Evolutionary conservation across 331 rosid genomes (phyloP), one percentile per base, ranked within the genome.

Genomic region (Dryas integrifolia): DNA sequence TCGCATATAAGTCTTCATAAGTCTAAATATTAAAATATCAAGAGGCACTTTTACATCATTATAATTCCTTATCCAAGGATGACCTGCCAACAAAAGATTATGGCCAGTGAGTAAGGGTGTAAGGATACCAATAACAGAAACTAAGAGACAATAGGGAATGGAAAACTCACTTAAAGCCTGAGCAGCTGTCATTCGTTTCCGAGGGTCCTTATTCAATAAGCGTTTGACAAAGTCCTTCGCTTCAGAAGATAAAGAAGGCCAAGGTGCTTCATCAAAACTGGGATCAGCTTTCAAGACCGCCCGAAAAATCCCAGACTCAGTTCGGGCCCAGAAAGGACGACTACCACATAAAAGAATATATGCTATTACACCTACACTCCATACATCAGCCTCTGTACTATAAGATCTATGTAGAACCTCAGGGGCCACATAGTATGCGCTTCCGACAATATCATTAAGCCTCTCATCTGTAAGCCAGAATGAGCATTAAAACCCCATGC

Each of bases 321-420:
- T 88, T 58, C 97, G 86, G 58, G 98, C 96, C 98, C 98, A 95
- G 88, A 94, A 95, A 13, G 98, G 98, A 24, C 97, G 98, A 84
- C 98, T 95, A 72, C 98, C 98, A 56, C 98, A 95, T 82, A 95
- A 79, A 51, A 95, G 92, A 83, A 95, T 95, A 86, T 95, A 95
- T 72, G 99, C 98, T 73, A 95, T 92, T 57, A 95, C 99, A 8
- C 99, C 99, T 77, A 95, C 72, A 72, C 99, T 95, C 99, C 99
- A 95, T 18, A 88, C 96, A 82, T 95, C 98, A 44, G 98, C 98
- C 83, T 95, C 98, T 48, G 96, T 89, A 79, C 81, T 84, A 71
- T 95, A 95, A 72, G 96, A 88, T 77, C 97, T 84, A 74, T 95
- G 98, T 14, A 95, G 88, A 84, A 95, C 98, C 82, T 95, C 98